Base-by-base conservation (phyloP, 495 filamentous ascomycete genomes). In the Rostrohypoxylon terebratum region DNA sequence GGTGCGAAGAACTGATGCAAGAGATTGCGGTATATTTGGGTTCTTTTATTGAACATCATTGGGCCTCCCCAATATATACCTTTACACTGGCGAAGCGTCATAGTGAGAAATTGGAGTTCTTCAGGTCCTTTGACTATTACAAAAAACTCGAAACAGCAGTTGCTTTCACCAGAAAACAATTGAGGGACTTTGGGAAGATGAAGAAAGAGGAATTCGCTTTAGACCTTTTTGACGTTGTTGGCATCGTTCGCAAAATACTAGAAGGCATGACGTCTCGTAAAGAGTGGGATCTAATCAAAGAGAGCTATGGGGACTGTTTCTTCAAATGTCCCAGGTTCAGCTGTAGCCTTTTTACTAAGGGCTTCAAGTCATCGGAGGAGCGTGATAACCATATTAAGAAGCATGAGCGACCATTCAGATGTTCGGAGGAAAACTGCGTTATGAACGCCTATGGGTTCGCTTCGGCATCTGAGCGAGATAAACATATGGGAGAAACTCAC, bases 321-420 rank as follows among this genome's bases (percentile, higher is more conserved):
- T 83, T 80, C 71, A 84, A 83, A 69, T 84, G 82, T 48, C 78
- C 79, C 4, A 73, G 77, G 28, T 54, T 83, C 18, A 79, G 72
- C 63, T 85, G 83, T 58, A 73, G 63, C 20, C 79, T 77, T 67
- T 85, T 60, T 74, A 80, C 62, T 70, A 81, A 11, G 61, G 83
- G 83, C 3, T 85, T 84, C 59, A 50, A 33, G 1, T 74, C 74
- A 8, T 28, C 14, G 0, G 68, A 74, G 16, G 61, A 68, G 21
- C 75, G 78, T 3, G 74, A 82, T 20, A 55, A 74, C 6, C 81
- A 84, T 67, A 50, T 79, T 42, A 67, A 77, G 10, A 65, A 75
- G n/a, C 82, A 84, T 58, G 75, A 80, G 6, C 71, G 80, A 14
- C 81, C 81, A 0, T 84, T 79, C 51, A 14, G 14, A 20, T 45